phyloP scores from a whole-genome alignment of 2,329 filamentous ascomycete genomes.

The Aspergillus ibericus region DNA sequence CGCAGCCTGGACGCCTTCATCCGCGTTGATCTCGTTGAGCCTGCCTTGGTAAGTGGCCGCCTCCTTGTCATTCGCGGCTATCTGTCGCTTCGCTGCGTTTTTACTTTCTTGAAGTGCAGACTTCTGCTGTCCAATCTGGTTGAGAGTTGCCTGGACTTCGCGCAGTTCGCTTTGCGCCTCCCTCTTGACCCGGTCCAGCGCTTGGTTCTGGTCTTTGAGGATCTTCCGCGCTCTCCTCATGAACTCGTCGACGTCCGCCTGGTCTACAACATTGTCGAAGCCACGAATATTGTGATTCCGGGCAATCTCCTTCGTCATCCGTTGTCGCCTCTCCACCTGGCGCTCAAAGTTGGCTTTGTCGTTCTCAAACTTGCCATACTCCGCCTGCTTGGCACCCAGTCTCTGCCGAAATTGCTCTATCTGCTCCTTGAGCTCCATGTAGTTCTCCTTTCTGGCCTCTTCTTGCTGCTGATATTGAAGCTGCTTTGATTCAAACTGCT shows the following conservation, averaged over 20 bases:
- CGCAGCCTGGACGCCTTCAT: constrained; percentile 79
- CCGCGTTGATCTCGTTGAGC: constrained; percentile 71
- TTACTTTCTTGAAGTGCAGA: constrained; percentile 73
- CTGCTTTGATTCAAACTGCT: constrained; percentile 76
- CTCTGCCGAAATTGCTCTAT: constrained; percentile 49
- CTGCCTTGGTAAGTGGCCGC: constrained; percentile 65
- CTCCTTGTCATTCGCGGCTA: constrained; percentile 71
- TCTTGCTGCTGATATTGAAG: constrained; percentile 64
- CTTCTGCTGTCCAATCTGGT: constrained; percentile 71
- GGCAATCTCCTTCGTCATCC: constrained; percentile 76
- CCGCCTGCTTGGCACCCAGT: constrained; percentile 43
- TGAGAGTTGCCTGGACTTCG: constrained; percentile 69
- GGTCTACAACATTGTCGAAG: constrained; percentile 75
- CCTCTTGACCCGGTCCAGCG: constrained; percentile 71
- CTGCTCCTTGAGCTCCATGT: constrained; percentile 60
- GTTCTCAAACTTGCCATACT: constrained; percentile 72
- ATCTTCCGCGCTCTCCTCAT: constrained; percentile 74
- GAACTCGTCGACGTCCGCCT: constrained; percentile 72
- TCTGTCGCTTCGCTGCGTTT: constrained; percentile 69
- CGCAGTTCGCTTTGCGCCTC: constrained; percentile 74
- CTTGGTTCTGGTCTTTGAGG: constrained; percentile 73
- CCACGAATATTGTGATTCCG: constrained; percentile 76
- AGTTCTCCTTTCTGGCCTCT: constrained; percentile 62
- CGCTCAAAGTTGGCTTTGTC: constrained; percentile 85
- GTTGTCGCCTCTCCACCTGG: constrained; percentile 69